Conservation (phyloP, 306 rosid species). For the Corylus heterophylla region DNA sequence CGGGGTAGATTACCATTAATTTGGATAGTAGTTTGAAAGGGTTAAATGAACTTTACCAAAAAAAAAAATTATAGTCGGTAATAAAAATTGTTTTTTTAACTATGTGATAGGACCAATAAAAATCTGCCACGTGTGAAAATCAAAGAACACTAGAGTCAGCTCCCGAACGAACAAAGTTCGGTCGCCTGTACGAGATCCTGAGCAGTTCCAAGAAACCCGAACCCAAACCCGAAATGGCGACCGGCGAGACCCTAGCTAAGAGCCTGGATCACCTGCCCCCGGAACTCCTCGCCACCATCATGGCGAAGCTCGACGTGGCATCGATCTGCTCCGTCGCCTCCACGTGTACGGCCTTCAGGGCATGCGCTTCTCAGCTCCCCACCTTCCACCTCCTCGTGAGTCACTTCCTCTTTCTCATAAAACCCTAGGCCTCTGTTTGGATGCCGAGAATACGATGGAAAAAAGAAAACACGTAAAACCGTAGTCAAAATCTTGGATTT, state of each 20-base stretch:
- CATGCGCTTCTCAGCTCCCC: conserved; percentile 64
- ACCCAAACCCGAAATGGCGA: conserved; percentile 23
- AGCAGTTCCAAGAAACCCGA: background rate
- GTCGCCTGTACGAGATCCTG: background rate
- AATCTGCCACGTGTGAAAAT: background rate
- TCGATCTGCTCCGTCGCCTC: conserved; percentile 76
- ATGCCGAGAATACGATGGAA: background rate
- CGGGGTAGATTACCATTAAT: no score
- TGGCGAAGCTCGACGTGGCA: conserved; percentile 77
- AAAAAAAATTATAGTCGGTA: no score
- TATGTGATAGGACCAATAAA: background rate
- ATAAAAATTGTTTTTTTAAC: no score
- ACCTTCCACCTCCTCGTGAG: conserved; percentile 71
- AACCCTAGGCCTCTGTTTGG: background rate
- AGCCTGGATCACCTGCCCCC: conserved; percentile 64
- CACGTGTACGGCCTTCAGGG: conserved; percentile 62
- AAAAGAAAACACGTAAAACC: background rate
- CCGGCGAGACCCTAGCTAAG: conserved; percentile 17
- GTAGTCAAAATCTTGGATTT: background rate
- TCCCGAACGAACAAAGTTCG: background rate
- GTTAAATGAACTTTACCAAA: no score
- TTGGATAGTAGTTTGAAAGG: no score
- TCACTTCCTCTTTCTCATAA: background rate
- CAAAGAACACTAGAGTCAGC: background rate
- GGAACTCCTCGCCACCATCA: conserved; percentile 59